Percentiles rank a stretch among this genome's conserved stretches.
These are phyloP conservation scores for Secale cereale DNA, from an alignment of 176 grass and related monocot genomes.

Conservation along the genomic window DNA sequence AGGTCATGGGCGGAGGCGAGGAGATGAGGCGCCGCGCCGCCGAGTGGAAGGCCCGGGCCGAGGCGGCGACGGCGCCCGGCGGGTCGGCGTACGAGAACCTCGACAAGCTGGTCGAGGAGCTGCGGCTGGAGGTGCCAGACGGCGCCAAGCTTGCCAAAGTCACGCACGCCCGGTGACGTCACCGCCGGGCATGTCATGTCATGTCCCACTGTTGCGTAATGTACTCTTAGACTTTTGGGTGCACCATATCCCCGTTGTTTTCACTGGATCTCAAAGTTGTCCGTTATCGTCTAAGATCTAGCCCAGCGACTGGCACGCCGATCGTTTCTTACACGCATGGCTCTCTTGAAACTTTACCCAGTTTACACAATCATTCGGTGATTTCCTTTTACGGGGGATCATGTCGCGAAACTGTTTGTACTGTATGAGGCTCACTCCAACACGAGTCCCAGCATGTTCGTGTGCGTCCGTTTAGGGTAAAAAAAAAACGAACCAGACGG, in stretches of 20 bases:
- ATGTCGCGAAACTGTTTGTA: too few species aligned
- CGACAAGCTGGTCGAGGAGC: conserved; percentile 8
- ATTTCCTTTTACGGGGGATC: too few species aligned
- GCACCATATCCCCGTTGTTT: background rate
- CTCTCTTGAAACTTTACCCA: background rate
- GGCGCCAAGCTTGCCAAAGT: background rate
- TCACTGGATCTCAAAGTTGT: background rate
- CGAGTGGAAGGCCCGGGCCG: conserved; percentile 10
- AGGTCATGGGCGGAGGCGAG: conserved; percentile 25
- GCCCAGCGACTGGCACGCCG: background rate
- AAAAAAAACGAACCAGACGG: too few species aligned
- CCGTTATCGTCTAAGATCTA: background rate
- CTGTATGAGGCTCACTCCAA: too few species aligned
- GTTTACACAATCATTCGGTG: too few species aligned
- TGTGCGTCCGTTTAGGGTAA: too few species aligned
- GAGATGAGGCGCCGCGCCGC: conserved; percentile 22
- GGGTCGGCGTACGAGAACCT: conserved; percentile 38
- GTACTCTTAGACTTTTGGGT: background rate
- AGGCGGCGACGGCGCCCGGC: conserved; percentile 8
- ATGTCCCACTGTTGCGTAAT: background rate
- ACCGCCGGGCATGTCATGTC: background rate
- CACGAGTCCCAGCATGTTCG: too few species aligned
- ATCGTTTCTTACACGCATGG: background rate
- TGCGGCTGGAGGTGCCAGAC: background rate
- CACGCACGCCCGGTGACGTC: background rate